Conservation (phyloP, 805 yeast genomes). For the Pichia eremophila region DNA sequence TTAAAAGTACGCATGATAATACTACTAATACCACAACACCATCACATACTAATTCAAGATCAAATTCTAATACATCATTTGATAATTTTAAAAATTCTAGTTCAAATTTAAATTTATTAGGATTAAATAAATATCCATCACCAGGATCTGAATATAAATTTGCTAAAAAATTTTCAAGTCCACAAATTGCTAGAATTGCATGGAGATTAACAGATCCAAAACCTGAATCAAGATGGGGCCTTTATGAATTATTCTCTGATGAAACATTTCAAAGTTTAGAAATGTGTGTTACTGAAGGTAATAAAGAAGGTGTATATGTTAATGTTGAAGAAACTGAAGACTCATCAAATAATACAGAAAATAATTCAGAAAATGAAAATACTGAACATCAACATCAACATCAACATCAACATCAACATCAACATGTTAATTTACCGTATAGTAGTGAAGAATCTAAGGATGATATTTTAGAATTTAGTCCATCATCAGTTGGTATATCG, state of each 20-base stretch:
- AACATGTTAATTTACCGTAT: too few relatives aligned
- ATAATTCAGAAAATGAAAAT: background rate
- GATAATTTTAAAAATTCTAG: background rate
- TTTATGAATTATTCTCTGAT: conserved; percentile 50
- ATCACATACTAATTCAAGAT: background rate
- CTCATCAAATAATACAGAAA: background rate
- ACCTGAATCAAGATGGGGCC: conserved; percentile 44
- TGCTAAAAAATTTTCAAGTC: conserved; percentile 53
- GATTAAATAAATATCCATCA: background rate
- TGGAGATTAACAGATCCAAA: conserved; percentile 72
- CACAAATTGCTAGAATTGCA: conserved; percentile 62
- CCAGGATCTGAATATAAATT: conserved; percentile 68
- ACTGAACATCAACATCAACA: background rate
- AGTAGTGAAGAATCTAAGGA: background rate
- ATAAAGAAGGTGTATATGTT: conserved; percentile 6
- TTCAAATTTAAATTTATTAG: background rate
- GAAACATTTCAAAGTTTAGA: conserved; percentile 59
- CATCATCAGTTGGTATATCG: background rate
- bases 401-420: background rate
- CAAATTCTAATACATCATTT: background rate
- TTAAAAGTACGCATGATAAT: background rate
- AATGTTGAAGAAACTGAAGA: conserved; percentile 13
- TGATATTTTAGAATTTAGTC: background rate
- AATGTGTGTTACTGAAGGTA: conserved; percentile 49
- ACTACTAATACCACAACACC: background rate